Evolutionary conservation across 2,329 filamentous ascomycete species (phyloP), one percentile per base, ranked within the genome.

Genomic region (Cytospora chrysosperma): DNA sequence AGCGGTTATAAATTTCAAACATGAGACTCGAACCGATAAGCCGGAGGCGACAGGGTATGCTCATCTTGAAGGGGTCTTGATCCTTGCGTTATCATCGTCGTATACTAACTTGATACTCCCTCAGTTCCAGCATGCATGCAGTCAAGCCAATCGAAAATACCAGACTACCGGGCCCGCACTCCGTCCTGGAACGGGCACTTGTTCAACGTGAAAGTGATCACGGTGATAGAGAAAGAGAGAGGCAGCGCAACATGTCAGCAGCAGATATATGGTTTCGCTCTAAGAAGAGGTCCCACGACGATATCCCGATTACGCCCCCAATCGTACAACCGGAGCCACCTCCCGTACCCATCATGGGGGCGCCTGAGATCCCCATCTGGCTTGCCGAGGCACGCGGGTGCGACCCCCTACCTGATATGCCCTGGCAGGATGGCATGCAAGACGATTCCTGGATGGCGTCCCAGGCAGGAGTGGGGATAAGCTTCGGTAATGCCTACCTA

Each of bases 1-100:
- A 17, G 65, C 57, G 10, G 64, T 69, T 8, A 28, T 56, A 1
- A 67, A 67, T n/a, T 67, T 68, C 26, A 61, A 65, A 7, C 52
- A 58, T 17, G 56, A 50, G 26, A 60, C 56, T 30, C 57, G 40
- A 19, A 64, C 65, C 47, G 61, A 66, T 21, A 60, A 61, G 24
- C 65, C 59, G 40, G 50, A 57, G 17, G 47, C 53, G 4, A 60
- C 61, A 49, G 62, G 65, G 65, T 65, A 54, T 12, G 63, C 59
- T 55, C 13, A 52, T 32, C 28, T 10, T 15, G 21, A 19, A 13
- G 1, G 12, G n/a, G 6, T 9, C 17, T 37, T 24, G 4, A 24
- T 13, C 9, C 17, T 17, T 17, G 26, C 24, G 13, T 17, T n/a
- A 4, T 26, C 0, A 1, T 37, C 13, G 15, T 34, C 15, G 19